phyloP scores from a whole-genome alignment of 1,284 basidiomycete species.

The Ceratobasidium sp. region DNA sequence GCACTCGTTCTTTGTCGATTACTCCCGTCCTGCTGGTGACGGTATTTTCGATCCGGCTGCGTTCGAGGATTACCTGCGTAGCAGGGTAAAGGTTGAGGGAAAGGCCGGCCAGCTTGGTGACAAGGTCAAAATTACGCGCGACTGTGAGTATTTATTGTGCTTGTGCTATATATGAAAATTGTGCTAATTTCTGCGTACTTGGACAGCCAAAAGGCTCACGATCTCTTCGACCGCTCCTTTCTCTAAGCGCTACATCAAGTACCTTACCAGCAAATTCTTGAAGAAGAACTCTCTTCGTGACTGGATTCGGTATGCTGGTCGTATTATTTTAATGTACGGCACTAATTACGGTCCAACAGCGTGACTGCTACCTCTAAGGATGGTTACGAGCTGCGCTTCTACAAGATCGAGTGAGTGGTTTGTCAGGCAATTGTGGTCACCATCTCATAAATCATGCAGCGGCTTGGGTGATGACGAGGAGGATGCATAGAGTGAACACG shows the following conservation, averaged over 20 bases:
- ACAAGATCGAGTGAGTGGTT: slow-evolving; percentile 84
- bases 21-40: slow-evolving; percentile 88
- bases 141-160: slow-evolving; percentile 62
- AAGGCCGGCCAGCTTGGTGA: slow-evolving; percentile 74
- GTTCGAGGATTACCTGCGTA: slow-evolving; percentile 93
- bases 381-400: slow-evolving; percentile 89
- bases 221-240: slow-evolving; percentile 83
- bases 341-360: slow-evolving; percentile 56
- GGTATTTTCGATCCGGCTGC: slow-evolving; percentile 90
- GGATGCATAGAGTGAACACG: slow-evolving; percentile 28
- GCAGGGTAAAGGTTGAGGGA: slow-evolving; percentile 85
- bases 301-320: slow-evolving; percentile 70
- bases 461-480: slow-evolving; percentile 42
- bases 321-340: not conserved
- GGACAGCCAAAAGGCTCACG: slow-evolving; percentile 74
- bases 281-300: slow-evolving; percentile 87
- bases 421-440: not conserved
- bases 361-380: slow-evolving; percentile 91
- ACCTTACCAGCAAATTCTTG: slow-evolving; percentile 95
- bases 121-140: slow-evolving; percentile 77
- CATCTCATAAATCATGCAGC: slow-evolving; percentile 5
- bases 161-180: not conserved
- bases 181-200: slow-evolving; percentile 48
- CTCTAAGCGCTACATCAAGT: slow-evolving; percentile 93
- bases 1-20: slow-evolving; percentile 95